Evolutionary conservation across 1,284 basidiomycete species (phyloP), one percentile per base, ranked within the genome.

Genomic region (Fomes fomentarius): DNA sequence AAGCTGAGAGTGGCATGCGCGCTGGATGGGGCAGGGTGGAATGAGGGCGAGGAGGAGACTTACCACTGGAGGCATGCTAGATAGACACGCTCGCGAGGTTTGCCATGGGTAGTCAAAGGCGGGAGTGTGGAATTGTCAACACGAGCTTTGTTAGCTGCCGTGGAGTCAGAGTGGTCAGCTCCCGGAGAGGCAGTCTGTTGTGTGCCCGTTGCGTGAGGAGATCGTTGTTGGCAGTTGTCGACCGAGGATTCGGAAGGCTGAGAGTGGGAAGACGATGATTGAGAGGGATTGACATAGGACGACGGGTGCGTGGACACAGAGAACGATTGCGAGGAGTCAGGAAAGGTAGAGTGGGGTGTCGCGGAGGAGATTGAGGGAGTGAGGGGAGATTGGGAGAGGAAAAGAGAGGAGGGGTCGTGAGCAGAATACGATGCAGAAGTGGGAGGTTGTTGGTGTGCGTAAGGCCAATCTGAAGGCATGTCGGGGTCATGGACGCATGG

Each of bases 21-120:
- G n/a, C n/a, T n/a, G n/a, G n/a, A n/a, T n/a, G n/a, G n/a, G 3
- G 14, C 19, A 31, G 17, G 11, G n/a, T 14, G 24, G 24, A 47
- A 14, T 19, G 25, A 9, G 8, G 8, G 37, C n/a, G n/a, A n/a
- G 17, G 14, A 12, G 6, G 11, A 10, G 6, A 42, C 57, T 47
- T 3, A 59, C 57, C 57, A 59, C 24, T 52, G 57, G 12, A 44
- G 21, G 28, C 57, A 59, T 5, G 57, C 57, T 9, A 59, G 50
- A 24, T 46, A 55, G 2, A 56, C 53, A 30, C 57, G 57, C 39
- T 56, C 57, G 31, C 57, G 57, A 31, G 57, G 57, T 26, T 59
- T 59, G 15, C 57, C 57, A 12, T 50, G 53, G 4, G 57, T 35
- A 17, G 57, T 59, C 11, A 53, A 47, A n/a, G 53, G 57, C 28